Percentiles rank a stretch among this genome's conserved stretches.
Conservation (phyloP, 2,329 filamentous ascomycete species). For the Beauveria australis region DNA sequence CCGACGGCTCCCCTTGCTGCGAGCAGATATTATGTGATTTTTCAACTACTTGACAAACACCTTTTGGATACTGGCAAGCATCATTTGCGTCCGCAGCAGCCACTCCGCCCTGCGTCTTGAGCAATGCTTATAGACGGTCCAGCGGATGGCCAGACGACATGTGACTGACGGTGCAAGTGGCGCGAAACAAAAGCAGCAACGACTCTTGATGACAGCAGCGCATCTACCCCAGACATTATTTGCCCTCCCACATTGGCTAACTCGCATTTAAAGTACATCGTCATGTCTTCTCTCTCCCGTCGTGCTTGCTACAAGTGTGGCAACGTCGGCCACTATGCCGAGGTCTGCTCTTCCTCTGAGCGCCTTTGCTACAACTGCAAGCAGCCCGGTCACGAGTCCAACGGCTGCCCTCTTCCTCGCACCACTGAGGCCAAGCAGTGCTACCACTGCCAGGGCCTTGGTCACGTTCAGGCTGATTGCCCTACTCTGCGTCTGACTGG, state of each 20-base stretch:
- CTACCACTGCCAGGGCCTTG: slow-evolving; percentile 98
- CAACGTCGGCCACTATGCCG: slow-evolving; percentile 72
- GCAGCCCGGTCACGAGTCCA: slow-evolving; percentile 75
- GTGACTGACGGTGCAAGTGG: background rate
- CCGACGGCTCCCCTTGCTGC: background rate
- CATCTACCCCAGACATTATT: background rate
- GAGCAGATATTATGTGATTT: background rate
- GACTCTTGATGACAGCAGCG: background rate
- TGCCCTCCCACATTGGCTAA: background rate
- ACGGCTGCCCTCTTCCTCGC: slow-evolving; percentile 90
- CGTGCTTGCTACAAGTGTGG: slow-evolving; percentile 79
- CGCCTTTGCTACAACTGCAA: slow-evolving; percentile 96
- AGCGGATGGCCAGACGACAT: background rate
- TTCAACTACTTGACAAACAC: background rate
- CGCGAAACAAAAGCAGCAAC: background rate
- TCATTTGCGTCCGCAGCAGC: background rate
- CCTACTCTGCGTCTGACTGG: slow-evolving; percentile 89
- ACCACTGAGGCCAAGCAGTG: slow-evolving; percentile 99
- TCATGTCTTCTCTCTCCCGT: slow-evolving; percentile 73
- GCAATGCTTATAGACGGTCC: background rate
- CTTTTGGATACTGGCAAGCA: background rate
- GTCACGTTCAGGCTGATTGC: slow-evolving; percentile 98
- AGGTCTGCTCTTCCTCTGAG: slow-evolving; percentile 96
- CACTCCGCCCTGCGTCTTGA: background rate
- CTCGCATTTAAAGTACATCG: slow-evolving; percentile 24